Base-by-base conservation (phyloP, 176 grass and related monocot genomes). In the Bonia amplexicaulis region DNA sequence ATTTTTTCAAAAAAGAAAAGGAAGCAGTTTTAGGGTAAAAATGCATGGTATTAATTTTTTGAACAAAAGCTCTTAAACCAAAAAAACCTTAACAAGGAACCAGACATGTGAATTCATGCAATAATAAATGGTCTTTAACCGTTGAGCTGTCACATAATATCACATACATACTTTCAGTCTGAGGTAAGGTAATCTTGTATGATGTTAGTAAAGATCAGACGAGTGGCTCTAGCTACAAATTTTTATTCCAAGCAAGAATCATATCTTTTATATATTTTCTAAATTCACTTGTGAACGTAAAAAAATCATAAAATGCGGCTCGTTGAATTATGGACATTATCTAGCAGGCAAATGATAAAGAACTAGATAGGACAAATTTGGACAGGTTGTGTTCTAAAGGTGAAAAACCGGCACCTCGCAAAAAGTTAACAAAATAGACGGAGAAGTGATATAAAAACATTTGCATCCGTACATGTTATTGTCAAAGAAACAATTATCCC, bases 401-500 rank as follows among this genome's bases (percentile, higher is more conserved):
- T 14, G 25, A 3, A 61, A 13, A 61, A 71, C 13, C 26, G 6
- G 49, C 6, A 12, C 76, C 44, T 79, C 44, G 2, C 13, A 39
- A 60, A 45, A 71, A 51, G 9, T 2, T 23, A 44, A 12, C 11
- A 52, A 72, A 40, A 71, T 19, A 17, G 27, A n/a, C n/a, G n/a
- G 19, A 63, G 35, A 67, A 9, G 25, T 46, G 68, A 51, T 26
- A 48, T 2, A 25, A 14, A 58, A 74, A 65, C 17, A 4, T 19
- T 45, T 20, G 23, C 12, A 19, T 13, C 65, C 25, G 60, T 59
- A 37, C 48, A 75, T 14, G 61, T 45, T 59, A 52, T 59, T 81
- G 77, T 81, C 78, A 75, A 81, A 81, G 78, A 81, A 75, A 75
- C 60, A 23, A 31, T 16, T 20, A 73, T 58, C 16, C 22, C 14